phyloP scores from a whole-genome alignment of 768 basidiomycete species.

The Boletus speciosus region DNA sequence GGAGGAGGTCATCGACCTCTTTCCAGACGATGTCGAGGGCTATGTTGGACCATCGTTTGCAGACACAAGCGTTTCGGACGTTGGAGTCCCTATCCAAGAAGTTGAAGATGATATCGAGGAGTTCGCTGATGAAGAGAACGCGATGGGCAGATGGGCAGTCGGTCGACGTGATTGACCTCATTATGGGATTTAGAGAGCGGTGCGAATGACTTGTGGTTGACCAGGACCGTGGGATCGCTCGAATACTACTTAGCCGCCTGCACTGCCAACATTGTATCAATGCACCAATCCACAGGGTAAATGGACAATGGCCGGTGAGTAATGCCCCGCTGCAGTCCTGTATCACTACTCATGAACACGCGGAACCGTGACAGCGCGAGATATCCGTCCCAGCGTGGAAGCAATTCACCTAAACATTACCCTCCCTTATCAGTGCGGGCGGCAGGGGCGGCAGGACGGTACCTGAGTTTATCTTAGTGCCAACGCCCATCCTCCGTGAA shows the following conservation, averaged over 20 bases:
- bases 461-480: too few relatives aligned
- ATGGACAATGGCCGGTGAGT: too few relatives aligned
- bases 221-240: background rate
- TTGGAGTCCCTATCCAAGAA: constrained; percentile 42
- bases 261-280: too few relatives aligned
- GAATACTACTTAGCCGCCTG: too few relatives aligned
- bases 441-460: background rate
- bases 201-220: background rate
- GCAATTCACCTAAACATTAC: too few relatives aligned
- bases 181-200: background rate
- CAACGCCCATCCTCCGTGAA: background rate
- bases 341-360: too few relatives aligned
- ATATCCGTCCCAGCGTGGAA: too few relatives aligned
- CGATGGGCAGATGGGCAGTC: constrained; percentile 11
- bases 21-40: constrained; percentile 59
- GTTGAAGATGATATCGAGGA: constrained; percentile 54
- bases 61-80: constrained; percentile 48
- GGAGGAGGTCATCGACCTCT: constrained; percentile 44
- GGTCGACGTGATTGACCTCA: background rate
- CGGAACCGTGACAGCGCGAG: too few relatives aligned
- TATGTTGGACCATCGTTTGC: constrained; percentile 55
- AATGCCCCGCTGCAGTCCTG: too few relatives aligned
- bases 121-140: constrained; percentile 54
- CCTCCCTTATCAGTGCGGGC: too few relatives aligned
- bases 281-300: too few relatives aligned